Percentiles rank a stretch among this genome's conserved stretches.
phyloP scores from a whole-genome alignment of 2,329 filamentous ascomycete species.

The Penicillium paneum region DNA sequence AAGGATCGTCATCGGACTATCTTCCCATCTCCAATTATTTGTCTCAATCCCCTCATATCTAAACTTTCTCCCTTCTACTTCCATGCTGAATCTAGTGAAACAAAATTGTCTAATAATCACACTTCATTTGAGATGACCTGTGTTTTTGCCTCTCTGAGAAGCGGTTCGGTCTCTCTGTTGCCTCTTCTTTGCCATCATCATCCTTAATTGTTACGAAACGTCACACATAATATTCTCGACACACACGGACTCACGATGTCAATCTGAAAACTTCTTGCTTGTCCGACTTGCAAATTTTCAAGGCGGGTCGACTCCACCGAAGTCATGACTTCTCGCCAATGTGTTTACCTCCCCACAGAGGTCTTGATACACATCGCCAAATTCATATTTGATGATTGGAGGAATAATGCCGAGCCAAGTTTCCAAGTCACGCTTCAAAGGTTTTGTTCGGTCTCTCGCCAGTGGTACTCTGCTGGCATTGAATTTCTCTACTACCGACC shows the following conservation, averaged over 20 bases:
- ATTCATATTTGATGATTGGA: not conserved
- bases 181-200: not conserved
- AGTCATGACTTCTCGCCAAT: not conserved
- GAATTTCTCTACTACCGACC: conserved; percentile 53
- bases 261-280: not conserved
- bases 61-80: not conserved
- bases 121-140: not conserved
- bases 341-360: conserved; percentile 6
- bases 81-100: not conserved
- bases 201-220: not conserved
- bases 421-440: conserved; percentile 48
- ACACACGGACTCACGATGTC: not conserved
- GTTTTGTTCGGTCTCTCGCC: conserved; percentile 52
- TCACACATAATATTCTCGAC: not conserved
- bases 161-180: not conserved
- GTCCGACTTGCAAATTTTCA: not conserved
- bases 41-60: conserved; percentile 1
- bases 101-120: not conserved
- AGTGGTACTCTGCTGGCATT: conserved; percentile 57
- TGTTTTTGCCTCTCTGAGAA: not conserved
- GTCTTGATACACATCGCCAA: not conserved
- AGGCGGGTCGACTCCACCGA: not conserved
- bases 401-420: no score
- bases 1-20: conserved; percentile 3
- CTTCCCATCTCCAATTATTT: not conserved